Evolutionary conservation across 257 asterid genomes (phyloP).

Genomic region (Petunia secreta): DNA sequence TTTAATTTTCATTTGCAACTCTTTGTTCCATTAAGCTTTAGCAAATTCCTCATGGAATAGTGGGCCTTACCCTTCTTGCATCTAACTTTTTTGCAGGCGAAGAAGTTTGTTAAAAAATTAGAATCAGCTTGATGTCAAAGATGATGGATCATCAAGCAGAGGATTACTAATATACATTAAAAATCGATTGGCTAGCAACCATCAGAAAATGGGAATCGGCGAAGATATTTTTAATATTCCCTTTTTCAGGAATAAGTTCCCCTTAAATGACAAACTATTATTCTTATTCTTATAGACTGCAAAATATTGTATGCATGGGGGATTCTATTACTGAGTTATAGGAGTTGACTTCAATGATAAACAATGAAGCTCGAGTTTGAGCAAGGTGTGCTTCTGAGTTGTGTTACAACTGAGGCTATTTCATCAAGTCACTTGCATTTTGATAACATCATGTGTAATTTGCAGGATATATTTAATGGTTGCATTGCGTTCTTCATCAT

Average conservation of each 20-base stretch:
- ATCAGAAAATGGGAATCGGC: conserved; percentile 1
- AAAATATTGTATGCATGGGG: not conserved
- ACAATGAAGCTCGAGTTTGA: not conserved
- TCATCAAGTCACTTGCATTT: too few species aligned
- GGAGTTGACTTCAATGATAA: not conserved
- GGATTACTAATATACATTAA: not conserved
- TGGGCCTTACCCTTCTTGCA: conserved; percentile 1
- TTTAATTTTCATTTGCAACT: not conserved
- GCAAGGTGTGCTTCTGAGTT: not conserved
- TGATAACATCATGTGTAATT: too few species aligned
- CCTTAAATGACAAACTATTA: not conserved
- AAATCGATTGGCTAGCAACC: not conserved
- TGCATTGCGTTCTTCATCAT: too few species aligned
- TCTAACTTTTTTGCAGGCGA: conserved; percentile 56
- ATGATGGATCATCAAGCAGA: conserved; percentile 20
- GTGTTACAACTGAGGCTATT: not conserved
- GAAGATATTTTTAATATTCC: not conserved
- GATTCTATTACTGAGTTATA: not conserved
- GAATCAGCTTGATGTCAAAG: conserved; percentile 58
- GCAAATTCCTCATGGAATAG: not conserved
- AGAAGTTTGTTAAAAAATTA: conserved; percentile 60
- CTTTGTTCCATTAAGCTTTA: not conserved
- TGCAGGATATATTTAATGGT: too few species aligned
- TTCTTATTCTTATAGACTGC: not conserved
- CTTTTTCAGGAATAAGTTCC: not conserved